phyloP scores from a whole-genome alignment of 2,329 filamentous ascomycete genomes.

The Fusarium chuoi region DNA sequence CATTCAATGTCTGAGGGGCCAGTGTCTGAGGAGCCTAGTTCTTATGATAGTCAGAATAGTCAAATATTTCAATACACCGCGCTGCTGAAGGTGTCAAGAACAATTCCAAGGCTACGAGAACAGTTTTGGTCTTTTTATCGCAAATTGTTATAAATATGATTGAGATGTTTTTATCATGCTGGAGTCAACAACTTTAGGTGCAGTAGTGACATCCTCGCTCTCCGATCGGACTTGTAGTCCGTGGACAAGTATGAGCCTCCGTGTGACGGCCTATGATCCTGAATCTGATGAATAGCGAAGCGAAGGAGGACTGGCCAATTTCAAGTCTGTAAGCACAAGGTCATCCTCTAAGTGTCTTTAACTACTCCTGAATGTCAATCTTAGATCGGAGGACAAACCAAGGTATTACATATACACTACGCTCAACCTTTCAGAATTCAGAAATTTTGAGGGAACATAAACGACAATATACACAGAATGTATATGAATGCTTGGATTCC shows the following conservation, averaged over 20 bases:
- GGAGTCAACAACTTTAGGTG: not conserved
- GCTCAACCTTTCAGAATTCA: no score
- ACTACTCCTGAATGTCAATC: not conserved
- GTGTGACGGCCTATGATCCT: not conserved
- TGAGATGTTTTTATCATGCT: not conserved
- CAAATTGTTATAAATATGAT: not conserved
- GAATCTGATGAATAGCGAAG: not conserved
- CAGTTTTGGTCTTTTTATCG: not conserved
- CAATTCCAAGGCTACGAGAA: not conserved
- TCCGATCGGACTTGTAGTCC: not conserved
- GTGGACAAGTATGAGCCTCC: not conserved
- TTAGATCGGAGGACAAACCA: not conserved
- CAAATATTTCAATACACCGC: not conserved
- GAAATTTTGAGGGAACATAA: not conserved
- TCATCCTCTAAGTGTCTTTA: no score
- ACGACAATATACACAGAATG: not conserved
- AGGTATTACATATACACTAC: not conserved
- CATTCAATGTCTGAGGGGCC: not conserved
- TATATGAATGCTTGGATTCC: not conserved
- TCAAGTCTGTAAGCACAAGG: not conserved
- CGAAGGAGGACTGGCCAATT: not conserved
- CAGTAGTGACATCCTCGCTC: no score
- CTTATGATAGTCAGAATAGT: not conserved
- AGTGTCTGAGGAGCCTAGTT: not conserved
- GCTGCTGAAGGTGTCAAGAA: not conserved